Evolutionary conservation across 164 flowering plant species (phyloP).

Genomic region (Umbellularia californica): DNA sequence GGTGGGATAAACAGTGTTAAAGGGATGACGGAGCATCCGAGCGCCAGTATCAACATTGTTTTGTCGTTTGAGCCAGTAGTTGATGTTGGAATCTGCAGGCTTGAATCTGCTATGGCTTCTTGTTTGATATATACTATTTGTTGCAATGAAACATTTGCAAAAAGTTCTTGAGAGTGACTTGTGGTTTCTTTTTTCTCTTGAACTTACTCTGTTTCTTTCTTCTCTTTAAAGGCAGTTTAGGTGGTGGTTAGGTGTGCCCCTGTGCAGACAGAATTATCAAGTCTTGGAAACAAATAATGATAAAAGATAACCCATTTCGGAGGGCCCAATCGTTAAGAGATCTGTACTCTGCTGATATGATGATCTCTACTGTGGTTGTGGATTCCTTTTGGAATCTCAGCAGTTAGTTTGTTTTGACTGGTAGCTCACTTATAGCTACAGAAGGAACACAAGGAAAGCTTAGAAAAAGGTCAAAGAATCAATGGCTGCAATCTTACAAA

Average conservation of each 20-base stretch:
- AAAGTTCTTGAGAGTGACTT: background rate
- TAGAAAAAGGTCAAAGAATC: background rate
- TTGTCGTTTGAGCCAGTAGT: background rate
- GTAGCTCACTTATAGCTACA: background rate
- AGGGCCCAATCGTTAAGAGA: background rate
- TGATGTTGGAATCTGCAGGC: background rate
- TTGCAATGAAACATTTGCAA: background rate
- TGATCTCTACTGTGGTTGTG: too few species aligned
- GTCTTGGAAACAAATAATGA: background rate
- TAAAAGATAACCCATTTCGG: background rate
- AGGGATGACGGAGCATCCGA: background rate
- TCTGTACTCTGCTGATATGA: background rate
- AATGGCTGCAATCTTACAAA: background rate
- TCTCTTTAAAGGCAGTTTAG: constrained; percentile 1
- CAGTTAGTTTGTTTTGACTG: background rate
- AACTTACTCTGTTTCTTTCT: background rate
- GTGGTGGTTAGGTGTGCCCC: background rate
- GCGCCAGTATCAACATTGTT: background rate
- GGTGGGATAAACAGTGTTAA: constrained; percentile 5
- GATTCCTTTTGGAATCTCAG: background rate
- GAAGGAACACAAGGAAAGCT: too few species aligned
- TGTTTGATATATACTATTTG: background rate
- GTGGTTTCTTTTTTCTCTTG: background rate
- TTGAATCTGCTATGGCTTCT: background rate
- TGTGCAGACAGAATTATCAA: background rate